Percentiles rank a stretch among this genome's conserved stretches.
phyloP scores from a whole-genome alignment of 2,329 filamentous ascomycete species.

The Colletotrichum spinosum region DNA sequence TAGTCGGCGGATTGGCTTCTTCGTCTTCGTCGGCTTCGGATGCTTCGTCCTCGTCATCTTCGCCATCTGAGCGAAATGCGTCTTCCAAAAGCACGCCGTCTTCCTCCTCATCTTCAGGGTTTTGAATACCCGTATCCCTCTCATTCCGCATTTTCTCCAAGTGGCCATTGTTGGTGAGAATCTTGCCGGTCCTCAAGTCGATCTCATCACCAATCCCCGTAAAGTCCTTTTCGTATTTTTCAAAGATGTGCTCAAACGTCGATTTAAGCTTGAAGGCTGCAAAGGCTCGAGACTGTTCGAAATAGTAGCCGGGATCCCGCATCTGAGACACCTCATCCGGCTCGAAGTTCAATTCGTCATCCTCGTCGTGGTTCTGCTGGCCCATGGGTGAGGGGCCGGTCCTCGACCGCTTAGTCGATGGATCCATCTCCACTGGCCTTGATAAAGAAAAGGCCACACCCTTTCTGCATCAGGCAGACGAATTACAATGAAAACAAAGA shows the following conservation, averaged over 20 bases:
- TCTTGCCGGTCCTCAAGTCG: slow-evolving; percentile 81
- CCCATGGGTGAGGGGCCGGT: slow-evolving; percentile 55
- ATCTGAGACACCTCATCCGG: slow-evolving; percentile 59
- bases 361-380: slow-evolving; percentile 50
- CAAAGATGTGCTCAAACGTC: slow-evolving; percentile 89
- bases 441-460: not conserved
- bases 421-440: slow-evolving; percentile 60
- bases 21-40: slow-evolving; percentile 35
- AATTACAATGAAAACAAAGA: too few species aligned
- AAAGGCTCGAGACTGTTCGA: slow-evolving; percentile 71
- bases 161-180: slow-evolving; percentile 94
- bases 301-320: slow-evolving; percentile 65
- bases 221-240: slow-evolving; percentile 89
- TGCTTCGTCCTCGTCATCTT: slow-evolving; percentile 42
- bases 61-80: slow-evolving; percentile 41
- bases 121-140: slow-evolving; percentile 58
- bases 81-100: slow-evolving; percentile 48
- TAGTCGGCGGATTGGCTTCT: slow-evolving; percentile 39
- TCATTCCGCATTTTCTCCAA: slow-evolving; percentile 70
- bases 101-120: slow-evolving; percentile 51
- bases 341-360: slow-evolving; percentile 61
- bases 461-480: not conserved
- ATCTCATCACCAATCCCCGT: slow-evolving; percentile 89
- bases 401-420: slow-evolving; percentile 70
- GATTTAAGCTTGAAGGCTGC: slow-evolving; percentile 81